A percentile compares a stretch with the other conserved stretches of the same genome.
Evolutionary conservation across 805 yeast genomes (phyloP).

Genomic region (Saturnispora saitoi): DNA sequence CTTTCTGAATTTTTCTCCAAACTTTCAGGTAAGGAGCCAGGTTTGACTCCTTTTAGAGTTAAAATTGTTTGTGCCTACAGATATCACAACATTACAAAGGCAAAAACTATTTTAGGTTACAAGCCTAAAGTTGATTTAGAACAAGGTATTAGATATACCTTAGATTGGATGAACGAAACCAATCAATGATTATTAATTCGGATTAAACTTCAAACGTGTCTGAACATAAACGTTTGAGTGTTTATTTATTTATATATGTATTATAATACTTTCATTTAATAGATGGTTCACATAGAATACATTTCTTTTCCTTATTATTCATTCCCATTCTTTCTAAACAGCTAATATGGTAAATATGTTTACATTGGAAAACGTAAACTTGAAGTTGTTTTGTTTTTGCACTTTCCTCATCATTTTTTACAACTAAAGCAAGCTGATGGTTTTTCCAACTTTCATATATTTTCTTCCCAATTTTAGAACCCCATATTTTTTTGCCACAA

Average conservation of each 20-base stretch:
- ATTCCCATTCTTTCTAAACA: conserved; percentile 46
- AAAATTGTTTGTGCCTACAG: conserved; percentile 86
- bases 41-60: conserved; percentile 93
- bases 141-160: conserved; percentile 69
- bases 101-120: conserved; percentile 70
- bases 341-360: conserved; percentile 53
- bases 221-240: not conserved
- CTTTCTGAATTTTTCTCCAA: conserved; percentile 67
- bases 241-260: not conserved
- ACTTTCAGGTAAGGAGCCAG: conserved; percentile 74
- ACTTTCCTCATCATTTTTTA: conserved; percentile 8
- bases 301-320: conserved; percentile 21
- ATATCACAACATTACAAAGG: conserved; percentile 86
- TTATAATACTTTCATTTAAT: not conserved
- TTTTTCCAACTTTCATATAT: conserved; percentile 54
- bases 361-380: conserved; percentile 52
- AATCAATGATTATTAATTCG: conserved; percentile 11
- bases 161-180: conserved; percentile 83
- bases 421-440: conserved; percentile 13
- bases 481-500: conserved; percentile 72
- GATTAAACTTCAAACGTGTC: not conserved
- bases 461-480: conserved; percentile 44
- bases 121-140: conserved; percentile 70
- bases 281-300: conserved; percentile 32
- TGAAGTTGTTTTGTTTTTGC: conserved; percentile 17